These are phyloP conservation scores for Syzygium aromaticum DNA, from an alignment of 345 rosid species.

Conservation along the genomic window DNA sequence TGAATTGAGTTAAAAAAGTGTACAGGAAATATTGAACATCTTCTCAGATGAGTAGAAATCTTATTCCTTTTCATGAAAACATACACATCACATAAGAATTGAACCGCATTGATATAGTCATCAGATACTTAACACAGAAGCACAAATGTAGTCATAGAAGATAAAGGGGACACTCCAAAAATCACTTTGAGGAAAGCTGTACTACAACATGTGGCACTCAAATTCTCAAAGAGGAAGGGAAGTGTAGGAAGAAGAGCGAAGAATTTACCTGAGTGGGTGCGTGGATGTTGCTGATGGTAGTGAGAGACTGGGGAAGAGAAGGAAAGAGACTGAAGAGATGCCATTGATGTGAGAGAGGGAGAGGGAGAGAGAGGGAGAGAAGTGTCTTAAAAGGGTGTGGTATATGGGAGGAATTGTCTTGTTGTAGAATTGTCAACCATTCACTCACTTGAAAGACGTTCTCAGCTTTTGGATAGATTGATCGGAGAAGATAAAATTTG, in stretches of 20 bases:
- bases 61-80: not conserved
- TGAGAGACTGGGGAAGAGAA: slow-evolving; percentile 27
- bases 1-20: not conserved
- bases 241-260: not conserved
- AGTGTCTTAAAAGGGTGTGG: not conserved
- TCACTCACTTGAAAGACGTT: not conserved
- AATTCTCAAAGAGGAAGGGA: not conserved
- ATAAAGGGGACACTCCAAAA: not conserved
- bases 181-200: not conserved
- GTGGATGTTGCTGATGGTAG: slow-evolving; percentile 17
- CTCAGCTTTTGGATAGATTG: not conserved
- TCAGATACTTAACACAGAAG: not conserved
- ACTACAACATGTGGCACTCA: not conserved
- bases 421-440: not conserved
- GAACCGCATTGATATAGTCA: not conserved
- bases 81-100: not conserved
- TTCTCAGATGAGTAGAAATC: not conserved
- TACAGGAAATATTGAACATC: not conserved
- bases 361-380: not conserved
- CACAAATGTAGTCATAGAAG: not conserved
- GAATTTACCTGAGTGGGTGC: slow-evolving; percentile 22
- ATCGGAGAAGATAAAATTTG: not conserved
- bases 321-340: slow-evolving; percentile 1
- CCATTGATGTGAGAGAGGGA: slow-evolving; percentile 16
- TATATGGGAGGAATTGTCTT: not conserved